Evolutionary conservation across 139 green algal genomes (phyloP).

Genomic region (Spirogloea muscicola): DNA sequence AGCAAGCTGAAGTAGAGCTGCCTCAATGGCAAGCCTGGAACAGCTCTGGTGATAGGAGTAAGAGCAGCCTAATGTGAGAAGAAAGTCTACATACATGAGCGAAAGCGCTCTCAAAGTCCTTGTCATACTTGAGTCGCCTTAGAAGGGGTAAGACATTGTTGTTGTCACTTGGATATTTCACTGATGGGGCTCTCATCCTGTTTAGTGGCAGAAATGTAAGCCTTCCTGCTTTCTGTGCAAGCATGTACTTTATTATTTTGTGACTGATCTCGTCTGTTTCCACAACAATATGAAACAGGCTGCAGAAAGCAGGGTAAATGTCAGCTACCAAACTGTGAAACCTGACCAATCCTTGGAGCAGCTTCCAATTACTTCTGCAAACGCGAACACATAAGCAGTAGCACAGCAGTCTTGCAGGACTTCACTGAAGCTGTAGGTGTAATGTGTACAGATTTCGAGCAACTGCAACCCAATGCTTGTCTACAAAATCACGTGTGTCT

Average conservation of each 20-base stretch:
- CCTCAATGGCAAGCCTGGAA: not conserved
- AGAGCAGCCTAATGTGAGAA: no score
- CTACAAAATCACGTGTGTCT: conserved; percentile 5
- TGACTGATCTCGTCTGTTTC: conserved; percentile 73
- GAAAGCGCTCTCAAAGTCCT: conserved; percentile 61
- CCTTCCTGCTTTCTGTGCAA: conserved; percentile 62
- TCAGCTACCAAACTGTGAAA: no score
- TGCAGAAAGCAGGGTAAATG: conserved; percentile 31
- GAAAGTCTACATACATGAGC: conserved; percentile 57
- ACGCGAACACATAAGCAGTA: not conserved
- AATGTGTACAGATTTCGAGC: no score
- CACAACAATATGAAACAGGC: conserved; percentile 78
- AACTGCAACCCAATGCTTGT: no score
- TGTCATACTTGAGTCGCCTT: conserved; percentile 66
- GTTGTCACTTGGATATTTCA: conserved; percentile 30
- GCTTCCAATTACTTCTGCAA: no score
- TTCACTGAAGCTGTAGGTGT: no score
- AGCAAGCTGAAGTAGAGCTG: not conserved
- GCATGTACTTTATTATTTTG: conserved; percentile 65
- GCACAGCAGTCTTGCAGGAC: not conserved
- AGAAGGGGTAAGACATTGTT: conserved; percentile 76
- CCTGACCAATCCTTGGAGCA: no score
- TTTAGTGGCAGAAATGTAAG: conserved; percentile 95
- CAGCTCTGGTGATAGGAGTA: no score
- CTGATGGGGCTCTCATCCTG: conserved; percentile 47